These are phyloP conservation scores for Cordyceps fumosorosea DNA, from an alignment of 2,329 filamentous ascomycete genomes.

Conservation along the genomic window DNA sequence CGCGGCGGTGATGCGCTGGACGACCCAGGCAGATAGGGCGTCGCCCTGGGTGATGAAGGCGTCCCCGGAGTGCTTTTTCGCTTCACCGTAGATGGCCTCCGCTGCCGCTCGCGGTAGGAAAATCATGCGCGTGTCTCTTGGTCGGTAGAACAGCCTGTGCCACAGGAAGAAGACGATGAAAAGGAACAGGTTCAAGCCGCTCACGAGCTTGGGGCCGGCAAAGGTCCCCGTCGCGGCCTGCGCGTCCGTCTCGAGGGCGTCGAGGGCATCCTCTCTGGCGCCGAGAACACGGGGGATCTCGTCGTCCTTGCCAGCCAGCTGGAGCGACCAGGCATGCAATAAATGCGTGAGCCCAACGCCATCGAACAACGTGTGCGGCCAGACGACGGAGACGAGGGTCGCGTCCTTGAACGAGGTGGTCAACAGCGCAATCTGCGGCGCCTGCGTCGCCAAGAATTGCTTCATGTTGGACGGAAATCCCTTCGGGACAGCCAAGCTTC, in stretches of 20 bases:
- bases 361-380: slow-evolving; percentile 41
- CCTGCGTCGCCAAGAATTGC: background rate
- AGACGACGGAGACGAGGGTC: slow-evolving; percentile 38
- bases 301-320: slow-evolving; percentile 34
- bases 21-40: slow-evolving; percentile 34
- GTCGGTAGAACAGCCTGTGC: slow-evolving; percentile 4
- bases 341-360: slow-evolving; percentile 35
- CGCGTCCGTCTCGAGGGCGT: background rate
- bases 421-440: slow-evolving; percentile 1
- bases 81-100: slow-evolving; percentile 17
- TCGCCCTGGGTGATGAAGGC: slow-evolving; percentile 38
- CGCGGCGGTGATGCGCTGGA: slow-evolving; percentile 16
- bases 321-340: slow-evolving; percentile 36
- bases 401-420: slow-evolving; percentile 40
- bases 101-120: background rate
- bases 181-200: background rate
- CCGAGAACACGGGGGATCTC: slow-evolving; percentile 29
- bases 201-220: slow-evolving; percentile 1
- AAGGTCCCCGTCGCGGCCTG: background rate
- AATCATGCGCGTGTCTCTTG: background rate
- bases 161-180: slow-evolving; percentile 1
- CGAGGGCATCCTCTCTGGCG: slow-evolving; percentile 4
- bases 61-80: slow-evolving; percentile 18
- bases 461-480: background rate
- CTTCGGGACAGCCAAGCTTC: background rate